Evolutionary conservation across 768 basidiomycete genomes (phyloP), one percentile per base, ranked within the genome.

Genomic region (Tulasnella sp.): DNA sequence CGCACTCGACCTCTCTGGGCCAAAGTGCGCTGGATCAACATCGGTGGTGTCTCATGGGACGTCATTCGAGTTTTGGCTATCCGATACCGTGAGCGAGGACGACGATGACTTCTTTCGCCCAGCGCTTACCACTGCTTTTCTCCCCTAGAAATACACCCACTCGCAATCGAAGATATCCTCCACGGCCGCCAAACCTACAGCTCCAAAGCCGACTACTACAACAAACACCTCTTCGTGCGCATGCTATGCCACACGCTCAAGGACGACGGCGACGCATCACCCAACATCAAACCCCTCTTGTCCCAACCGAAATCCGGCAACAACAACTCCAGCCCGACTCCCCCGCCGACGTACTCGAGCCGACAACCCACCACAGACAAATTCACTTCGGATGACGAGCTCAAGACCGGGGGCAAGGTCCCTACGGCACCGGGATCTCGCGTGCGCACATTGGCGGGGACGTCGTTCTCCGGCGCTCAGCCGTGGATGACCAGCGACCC

Each of bases 151-250:
- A 37, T 78, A 4, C 78, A 78, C 71, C 78, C 78, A 7, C 74
- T 78, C 29, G 66, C 71, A 0, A 74, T 78, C 62, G 78, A 78
- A 39, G 78, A 78, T 69, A 72, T 76, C 44, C 74, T 78, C 0
- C 77, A 77, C 67, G 69, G 72, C 64, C 72, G 71, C 9, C 62
- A 72, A n/a, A 75, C 74, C 12, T 73, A 72, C 11, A 66, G 75
- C 5, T 75, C 75, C 17, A 78, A 78, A 52, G 67, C 62, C 62
- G 76, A 77, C 67, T 78, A 73, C 64, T 78, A 69, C 72, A 26
- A 22, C 17, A 66, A 76, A 72, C 90, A 91, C 76, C 84, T 92
- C 26, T 92, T 91, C 81, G 80, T 91, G 41, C 86, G 87, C 22
- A 80, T 90, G 39, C 83, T 92, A 29, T 86, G 86, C 74, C 90